A percentile compares a stretch with the other conserved stretches of the same genome.
Conservation (phyloP, 495 filamentous ascomycete species). For the Xylaria nigripes region DNA sequence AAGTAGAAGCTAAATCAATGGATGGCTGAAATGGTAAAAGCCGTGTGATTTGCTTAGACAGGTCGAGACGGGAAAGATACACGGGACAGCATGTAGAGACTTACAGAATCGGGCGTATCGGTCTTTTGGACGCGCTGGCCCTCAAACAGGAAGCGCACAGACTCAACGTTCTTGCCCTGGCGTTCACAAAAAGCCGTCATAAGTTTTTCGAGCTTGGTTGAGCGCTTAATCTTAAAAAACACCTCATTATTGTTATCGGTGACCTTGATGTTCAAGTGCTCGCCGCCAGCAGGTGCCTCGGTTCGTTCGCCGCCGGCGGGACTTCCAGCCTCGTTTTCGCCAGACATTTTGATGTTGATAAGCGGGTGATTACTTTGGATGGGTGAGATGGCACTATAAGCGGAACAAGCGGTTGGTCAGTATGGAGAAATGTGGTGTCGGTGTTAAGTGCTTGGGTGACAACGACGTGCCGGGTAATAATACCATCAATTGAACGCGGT, state of each 20-base stretch:
- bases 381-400: not conserved
- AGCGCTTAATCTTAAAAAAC: slow-evolving; percentile 99
- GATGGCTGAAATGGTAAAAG: not conserved
- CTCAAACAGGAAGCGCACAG: slow-evolving; percentile 93
- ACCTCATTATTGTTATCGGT: slow-evolving; percentile 99
- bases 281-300: slow-evolving; percentile 37
- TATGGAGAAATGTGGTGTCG: not conserved
- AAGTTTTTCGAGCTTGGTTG: slow-evolving; percentile 89
- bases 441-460: not conserved
- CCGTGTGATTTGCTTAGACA: not conserved
- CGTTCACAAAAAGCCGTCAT: slow-evolving; percentile 99
- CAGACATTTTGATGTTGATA: slow-evolving; percentile 42
- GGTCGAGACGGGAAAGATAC: not conserved
- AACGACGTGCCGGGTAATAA: not conserved
- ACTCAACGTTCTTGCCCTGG: slow-evolving; percentile 76
- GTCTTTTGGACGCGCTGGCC: slow-evolving; percentile 79
- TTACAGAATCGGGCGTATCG: slow-evolving; percentile 86
- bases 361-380: not conserved
- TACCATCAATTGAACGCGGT: not conserved
- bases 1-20: not conserved
- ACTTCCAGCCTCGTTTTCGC: slow-evolving; percentile 46
- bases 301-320: slow-evolving; percentile 49
- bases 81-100: slow-evolving; percentile 40
- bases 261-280: slow-evolving; percentile 99
- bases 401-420: not conserved